Evolutionary conservation across 129 eudicot species (phyloP).

Genomic region (Dittrichia graveolens): DNA sequence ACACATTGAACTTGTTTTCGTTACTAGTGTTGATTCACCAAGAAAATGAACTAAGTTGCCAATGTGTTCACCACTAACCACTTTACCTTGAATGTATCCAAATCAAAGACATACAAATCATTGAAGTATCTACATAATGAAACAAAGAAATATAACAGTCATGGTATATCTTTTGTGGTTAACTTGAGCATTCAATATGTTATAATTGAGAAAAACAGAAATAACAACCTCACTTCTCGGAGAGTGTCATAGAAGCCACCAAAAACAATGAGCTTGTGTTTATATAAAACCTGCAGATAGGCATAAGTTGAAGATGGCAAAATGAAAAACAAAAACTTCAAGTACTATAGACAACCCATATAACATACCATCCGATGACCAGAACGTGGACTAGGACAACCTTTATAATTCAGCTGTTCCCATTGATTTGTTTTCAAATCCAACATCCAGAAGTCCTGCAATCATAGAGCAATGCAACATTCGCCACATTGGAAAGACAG

Average conservation of each 20-base stretch:
- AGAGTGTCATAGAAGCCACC: conserved; percentile 99
- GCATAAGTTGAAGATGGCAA: conserved; percentile 13
- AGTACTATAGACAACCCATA: conserved; percentile 1
- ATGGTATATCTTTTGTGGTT: background rate
- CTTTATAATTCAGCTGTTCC: conserved; percentile 96
- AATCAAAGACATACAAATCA: conserved; percentile 85
- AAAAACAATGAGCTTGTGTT: conserved; percentile 90
- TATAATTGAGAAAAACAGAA: background rate
- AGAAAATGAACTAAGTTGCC: conserved; percentile 11
- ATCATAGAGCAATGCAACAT: conserved; percentile 9
- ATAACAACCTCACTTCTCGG: conserved; percentile 92
- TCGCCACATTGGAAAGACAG: background rate
- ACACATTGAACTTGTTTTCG: conserved; percentile 26
- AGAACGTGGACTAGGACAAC: conserved; percentile 98
- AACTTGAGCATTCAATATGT: background rate
- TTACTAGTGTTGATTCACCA: conserved; percentile 11
- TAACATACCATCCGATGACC: conserved; percentile 92
- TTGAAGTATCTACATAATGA: conserved; percentile 68
- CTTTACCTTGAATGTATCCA: conserved; percentile 84
- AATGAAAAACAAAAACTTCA: background rate
- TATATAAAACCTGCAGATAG: conserved; percentile 78
- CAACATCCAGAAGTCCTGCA: conserved; percentile 93
- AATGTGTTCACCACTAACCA: conserved; percentile 28
- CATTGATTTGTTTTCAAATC: conserved; percentile 96
- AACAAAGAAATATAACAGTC: conserved; percentile 21